Evolutionary conservation across 768 basidiomycete species (phyloP), one percentile per base, ranked within the genome.

Genomic region (Mycena galopus): DNA sequence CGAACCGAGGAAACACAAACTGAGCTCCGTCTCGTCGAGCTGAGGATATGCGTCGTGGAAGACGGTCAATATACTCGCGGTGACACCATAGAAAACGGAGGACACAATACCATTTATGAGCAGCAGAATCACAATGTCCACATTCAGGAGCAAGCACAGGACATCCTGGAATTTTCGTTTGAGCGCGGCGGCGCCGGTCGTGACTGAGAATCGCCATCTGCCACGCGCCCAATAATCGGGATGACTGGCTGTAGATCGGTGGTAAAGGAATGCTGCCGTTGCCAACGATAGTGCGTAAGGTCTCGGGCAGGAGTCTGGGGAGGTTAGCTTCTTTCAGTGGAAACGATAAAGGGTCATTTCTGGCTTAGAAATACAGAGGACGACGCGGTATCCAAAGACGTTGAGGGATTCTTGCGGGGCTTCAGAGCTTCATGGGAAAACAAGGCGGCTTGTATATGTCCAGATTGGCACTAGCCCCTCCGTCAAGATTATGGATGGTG

Each of bases 11-110:
- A 92, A 97, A 78, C 93, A 95, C 6, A 96, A 81, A 3, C 95
- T 95, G 39, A 94, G 87, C 29, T 89, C 86, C 2, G 90, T 90
- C 71, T 93, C 89, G 70, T 80, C 87, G n/a, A 94, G 84, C 71
- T 82, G 88, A 0, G 90, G 86, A 75, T 95, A 95, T 0, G 85
- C 81, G 2, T 79, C 71, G 60, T 86, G 82, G 79, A 95, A 91
- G 0, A 92, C 83, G 0, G 90, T 87, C 0, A 93, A 90, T 32
- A 92, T 85, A 4, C 88, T 88, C 0, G 93, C 88, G 0, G 85
- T 86, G 44, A 92, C 87, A 37, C 86, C 87, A 73, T 92, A 92
- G 77, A 89, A 90, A 2, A 91, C 86, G 3, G 89, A 81, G 75
- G 86, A 90, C 10, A 86, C 73, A 10, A 89, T 78, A 4, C 85